These are phyloP conservation scores for Striga asiatica DNA, from an alignment of 257 asterid genomes.

Conservation along the genomic window DNA sequence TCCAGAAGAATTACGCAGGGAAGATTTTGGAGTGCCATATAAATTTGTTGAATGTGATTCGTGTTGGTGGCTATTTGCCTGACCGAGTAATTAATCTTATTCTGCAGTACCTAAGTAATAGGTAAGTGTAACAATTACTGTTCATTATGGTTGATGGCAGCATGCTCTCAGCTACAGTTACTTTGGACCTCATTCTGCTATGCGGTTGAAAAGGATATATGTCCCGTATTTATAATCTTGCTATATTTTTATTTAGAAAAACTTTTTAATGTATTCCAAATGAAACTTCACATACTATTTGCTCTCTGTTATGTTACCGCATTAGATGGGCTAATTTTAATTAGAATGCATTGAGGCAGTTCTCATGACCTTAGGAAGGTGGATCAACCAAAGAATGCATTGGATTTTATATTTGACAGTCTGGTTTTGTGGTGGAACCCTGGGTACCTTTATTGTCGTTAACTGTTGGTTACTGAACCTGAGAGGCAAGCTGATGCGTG, in stretches of 20 bases:
- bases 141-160: too few species aligned
- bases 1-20: constrained; percentile 93
- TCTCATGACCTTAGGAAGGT: background rate
- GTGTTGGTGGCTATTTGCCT: constrained; percentile 87
- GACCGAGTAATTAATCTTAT: constrained; percentile 94
- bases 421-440: background rate
- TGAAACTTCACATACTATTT: background rate
- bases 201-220: background rate
- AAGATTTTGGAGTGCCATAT: constrained; percentile 90
- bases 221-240: background rate
- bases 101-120: constrained; percentile 83
- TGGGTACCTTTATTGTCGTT: background rate
- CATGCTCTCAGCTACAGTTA: background rate
- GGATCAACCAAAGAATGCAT: background rate
- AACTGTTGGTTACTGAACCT: background rate
- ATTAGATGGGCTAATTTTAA: background rate
- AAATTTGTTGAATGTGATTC: constrained; percentile 70
- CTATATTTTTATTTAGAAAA: background rate
- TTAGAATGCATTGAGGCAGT: background rate
- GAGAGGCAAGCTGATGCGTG: background rate
- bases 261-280: background rate
- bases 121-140: constrained; percentile 51
- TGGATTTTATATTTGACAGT: too few species aligned
- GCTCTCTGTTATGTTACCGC: background rate
- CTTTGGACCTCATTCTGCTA: background rate